Percentiles rank a stretch among this genome's conserved stretches.
Evolutionary conservation across 2,329 filamentous ascomycete species (phyloP).

Genomic region (Trichoderma harzianum): DNA sequence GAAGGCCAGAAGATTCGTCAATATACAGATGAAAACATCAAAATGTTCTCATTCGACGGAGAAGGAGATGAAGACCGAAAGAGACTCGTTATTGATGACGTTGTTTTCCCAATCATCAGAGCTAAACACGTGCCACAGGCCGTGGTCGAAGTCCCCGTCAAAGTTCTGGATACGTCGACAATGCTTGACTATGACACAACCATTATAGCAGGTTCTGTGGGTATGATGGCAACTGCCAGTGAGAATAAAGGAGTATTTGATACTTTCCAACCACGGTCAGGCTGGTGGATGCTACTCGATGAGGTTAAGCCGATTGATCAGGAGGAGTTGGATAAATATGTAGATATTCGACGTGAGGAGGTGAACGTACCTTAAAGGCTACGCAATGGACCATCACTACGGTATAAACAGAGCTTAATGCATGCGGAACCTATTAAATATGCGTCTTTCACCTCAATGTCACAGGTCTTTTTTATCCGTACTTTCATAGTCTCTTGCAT

Average conservation of each 20-base stretch:
- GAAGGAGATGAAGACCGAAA: background rate
- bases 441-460: no score
- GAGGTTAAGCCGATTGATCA: background rate
- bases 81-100: background rate
- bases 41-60: background rate
- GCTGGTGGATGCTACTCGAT: conserved; percentile 9
- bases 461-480: no score
- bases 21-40: background rate
- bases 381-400: background rate
- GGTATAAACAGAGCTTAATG: background rate
- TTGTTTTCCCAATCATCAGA: background rate
- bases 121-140: background rate
- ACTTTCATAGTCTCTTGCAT: no score
- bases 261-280: conserved; percentile 7
- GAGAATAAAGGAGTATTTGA: background rate
- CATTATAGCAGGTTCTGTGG: background rate
- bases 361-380: background rate
- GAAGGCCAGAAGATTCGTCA: background rate
- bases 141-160: background rate
- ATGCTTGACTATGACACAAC: background rate
- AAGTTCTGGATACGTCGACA: background rate
- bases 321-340: background rate
- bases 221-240: background rate
- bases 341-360: background rate
- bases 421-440: no score